Conservation (phyloP, 331 rosid species). For the Pyrus hybrid region DNA sequence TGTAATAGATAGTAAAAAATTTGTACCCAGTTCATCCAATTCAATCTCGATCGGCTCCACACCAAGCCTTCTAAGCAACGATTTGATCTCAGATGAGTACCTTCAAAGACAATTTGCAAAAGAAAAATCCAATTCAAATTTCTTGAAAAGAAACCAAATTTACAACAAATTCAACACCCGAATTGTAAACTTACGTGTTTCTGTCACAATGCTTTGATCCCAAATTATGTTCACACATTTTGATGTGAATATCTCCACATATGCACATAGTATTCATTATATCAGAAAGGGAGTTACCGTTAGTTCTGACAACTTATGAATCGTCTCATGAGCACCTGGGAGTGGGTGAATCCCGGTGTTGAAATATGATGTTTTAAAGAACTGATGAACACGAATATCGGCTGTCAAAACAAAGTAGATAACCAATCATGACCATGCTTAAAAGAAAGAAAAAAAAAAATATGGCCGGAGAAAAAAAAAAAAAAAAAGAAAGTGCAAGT, state of each 20-base stretch:
- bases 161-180: neutral
- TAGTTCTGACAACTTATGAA: slow-evolving; percentile 59
- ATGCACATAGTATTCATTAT: too few relatives aligned
- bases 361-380: slow-evolving; percentile 87
- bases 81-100: slow-evolving; percentile 79
- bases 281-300: too few relatives aligned
- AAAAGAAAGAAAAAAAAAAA: neutral
- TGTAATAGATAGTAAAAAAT: neutral
- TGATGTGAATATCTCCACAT: too few relatives aligned
- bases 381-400: slow-evolving; percentile 68
- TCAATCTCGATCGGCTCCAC: slow-evolving; percentile 63
- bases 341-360: slow-evolving; percentile 79
- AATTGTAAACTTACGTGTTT: neutral
- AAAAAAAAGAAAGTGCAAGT: too few relatives aligned
- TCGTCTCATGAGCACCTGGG: slow-evolving; percentile 72
- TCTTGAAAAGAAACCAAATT: neutral
- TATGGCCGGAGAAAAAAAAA: neutral
- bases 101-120: slow-evolving; percentile 18
- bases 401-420: slow-evolving; percentile 45
- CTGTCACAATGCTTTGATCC: too few relatives aligned
- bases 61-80: slow-evolving; percentile 68
- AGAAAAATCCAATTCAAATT: neutral
- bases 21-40: slow-evolving; percentile 83
- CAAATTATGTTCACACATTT: too few relatives aligned
- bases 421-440: neutral